Conservation (phyloP, 768 basidiomycete species). For the Termitomyces sp. region DNA sequence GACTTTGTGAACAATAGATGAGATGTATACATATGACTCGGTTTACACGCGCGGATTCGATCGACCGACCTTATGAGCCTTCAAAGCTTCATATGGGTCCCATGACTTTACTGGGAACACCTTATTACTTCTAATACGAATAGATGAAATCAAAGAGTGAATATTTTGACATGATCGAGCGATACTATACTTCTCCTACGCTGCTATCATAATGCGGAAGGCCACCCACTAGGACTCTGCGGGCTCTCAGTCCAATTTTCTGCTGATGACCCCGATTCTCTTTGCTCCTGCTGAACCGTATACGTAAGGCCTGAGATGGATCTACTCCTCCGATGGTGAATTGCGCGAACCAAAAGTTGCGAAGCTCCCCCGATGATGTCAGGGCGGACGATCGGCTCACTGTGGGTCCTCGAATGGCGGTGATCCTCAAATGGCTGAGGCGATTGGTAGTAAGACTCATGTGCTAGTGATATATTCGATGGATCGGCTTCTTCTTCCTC, state of each 20-base stretch:
- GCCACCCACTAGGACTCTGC: constrained; percentile 6
- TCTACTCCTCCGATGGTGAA: constrained; percentile 19
- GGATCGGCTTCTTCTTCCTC: neutral
- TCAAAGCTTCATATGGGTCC: too few species aligned
- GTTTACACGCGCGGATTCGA: neutral
- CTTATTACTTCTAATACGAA: neutral
- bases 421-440: constrained; percentile 7
- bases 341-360: constrained; percentile 9
- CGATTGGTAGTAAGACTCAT: constrained; percentile 15
- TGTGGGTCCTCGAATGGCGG: constrained; percentile 13
- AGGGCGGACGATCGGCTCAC: constrained; percentile 15
- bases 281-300: constrained; percentile 5
- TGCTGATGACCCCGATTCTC: constrained; percentile 7
- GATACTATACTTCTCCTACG: neutral
- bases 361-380: neutral
- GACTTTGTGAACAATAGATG: too few species aligned
- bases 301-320: constrained; percentile 17
- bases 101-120: neutral
- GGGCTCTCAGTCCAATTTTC: constrained; percentile 8
- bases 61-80: too few species aligned
- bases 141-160: neutral
- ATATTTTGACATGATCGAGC: neutral
- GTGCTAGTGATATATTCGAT: constrained; percentile 6
- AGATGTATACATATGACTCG: neutral
- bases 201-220: neutral